Base-by-base conservation (phyloP, 208 protist species). In the Crithidia expoeki region DNA sequence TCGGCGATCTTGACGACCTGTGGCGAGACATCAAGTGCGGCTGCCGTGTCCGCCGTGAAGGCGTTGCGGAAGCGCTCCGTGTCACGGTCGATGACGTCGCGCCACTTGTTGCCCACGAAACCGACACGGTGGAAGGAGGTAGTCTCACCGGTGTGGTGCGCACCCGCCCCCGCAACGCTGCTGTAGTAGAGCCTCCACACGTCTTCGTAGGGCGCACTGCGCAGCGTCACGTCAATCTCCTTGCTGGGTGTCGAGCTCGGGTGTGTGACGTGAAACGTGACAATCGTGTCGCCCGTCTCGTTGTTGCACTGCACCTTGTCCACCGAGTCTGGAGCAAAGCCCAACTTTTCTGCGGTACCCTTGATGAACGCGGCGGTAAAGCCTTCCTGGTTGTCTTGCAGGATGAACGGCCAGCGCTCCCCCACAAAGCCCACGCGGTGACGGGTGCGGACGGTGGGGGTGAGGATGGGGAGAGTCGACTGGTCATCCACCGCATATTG, bases 361-460 rank as follows among this genome's bases (percentile, higher is more conserved):
- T 74, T 61, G 21, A 84, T 33, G 64, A 93, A 83, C 11, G 77
- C 81, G 1, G 78, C 69, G 0, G 68, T 59, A 51, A 89, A 83
- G 23, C 42, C 63, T 10, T 81, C 61, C 28, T 49, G 44, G 47
- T 82, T 71, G 10, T 38, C 58, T 36, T 80, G 49, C 25, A 89
- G 50, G 53, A 93, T 57, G 36, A 68, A 21, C 6, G 70, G 76
- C 87, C 87, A 93, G 9, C 68, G 55, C 59, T 76, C 49, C 0
- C 87, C 87, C 21, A 86, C 74, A 82, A 93, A 93, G 16, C 87
- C 87, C 11, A 93, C 84, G 59, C 87, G 73, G 60, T 85, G 84
- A n/a, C 79, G 70, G 4, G 57, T 81, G 49, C 21, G 73, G 19
- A 62, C 38, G 23, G 52, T 76, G 19, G 55, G 58, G 2, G 60